phyloP scores from a whole-genome alignment of 2,329 filamentous ascomycete genomes.

The Xylariaceae sp. region DNA sequence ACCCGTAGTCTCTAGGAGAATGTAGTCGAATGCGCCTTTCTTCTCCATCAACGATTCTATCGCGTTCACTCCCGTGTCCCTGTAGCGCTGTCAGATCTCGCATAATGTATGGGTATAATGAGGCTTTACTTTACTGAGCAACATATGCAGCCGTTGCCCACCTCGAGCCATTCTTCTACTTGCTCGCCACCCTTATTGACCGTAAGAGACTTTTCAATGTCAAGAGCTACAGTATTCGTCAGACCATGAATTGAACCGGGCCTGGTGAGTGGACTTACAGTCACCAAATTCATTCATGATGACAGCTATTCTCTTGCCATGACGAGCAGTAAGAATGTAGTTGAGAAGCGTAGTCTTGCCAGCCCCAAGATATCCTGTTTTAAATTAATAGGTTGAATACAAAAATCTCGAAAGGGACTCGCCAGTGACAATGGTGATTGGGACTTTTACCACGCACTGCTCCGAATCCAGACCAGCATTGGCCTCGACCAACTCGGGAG shows the following conservation, averaged over 20 bases:
- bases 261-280: slow-evolving; percentile 41
- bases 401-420: slow-evolving; percentile 15
- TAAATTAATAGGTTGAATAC: slow-evolving; percentile 2
- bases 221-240: slow-evolving; percentile 56
- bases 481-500: slow-evolving; percentile 53
- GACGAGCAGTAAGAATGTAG: slow-evolving; percentile 89
- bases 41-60: slow-evolving; percentile 96
- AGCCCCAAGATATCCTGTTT: slow-evolving; percentile 83
- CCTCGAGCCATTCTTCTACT: slow-evolving; percentile 90
- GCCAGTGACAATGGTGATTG: slow-evolving; percentile 83
- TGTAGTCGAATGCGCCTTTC: slow-evolving; percentile 93
- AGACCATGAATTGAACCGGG: slow-evolving; percentile 7
- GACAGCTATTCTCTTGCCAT: slow-evolving; percentile 97
- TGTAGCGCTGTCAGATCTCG: slow-evolving; percentile 32
- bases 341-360: slow-evolving; percentile 95
- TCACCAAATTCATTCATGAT: slow-evolving; percentile 93
- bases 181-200: slow-evolving; percentile 79
- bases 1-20: slow-evolving; percentile 92
- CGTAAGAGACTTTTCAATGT: slow-evolving; percentile 94
- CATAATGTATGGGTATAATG: neutral
- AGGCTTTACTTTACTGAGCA: slow-evolving; percentile 80
- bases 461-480: slow-evolving; percentile 35
- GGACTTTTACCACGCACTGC: slow-evolving; percentile 62
- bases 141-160: slow-evolving; percentile 96
- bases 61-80: slow-evolving; percentile 87